Evolutionary conservation across 2,329 filamentous ascomycete species (phyloP), one percentile per base, ranked within the genome.

Genomic region (Fusarium brachygibbosum): DNA sequence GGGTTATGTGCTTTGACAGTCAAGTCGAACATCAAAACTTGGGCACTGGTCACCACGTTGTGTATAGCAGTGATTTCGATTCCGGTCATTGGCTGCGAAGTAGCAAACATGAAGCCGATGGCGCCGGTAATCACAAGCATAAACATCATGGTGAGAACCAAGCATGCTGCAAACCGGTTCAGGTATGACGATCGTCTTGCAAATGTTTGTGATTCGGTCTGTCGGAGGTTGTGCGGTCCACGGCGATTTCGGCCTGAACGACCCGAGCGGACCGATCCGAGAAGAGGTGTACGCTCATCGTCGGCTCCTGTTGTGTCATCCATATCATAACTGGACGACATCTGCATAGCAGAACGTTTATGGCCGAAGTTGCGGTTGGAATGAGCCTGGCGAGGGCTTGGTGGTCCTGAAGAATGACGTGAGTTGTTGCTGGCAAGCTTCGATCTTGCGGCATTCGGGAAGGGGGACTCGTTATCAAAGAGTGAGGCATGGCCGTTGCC

Each of bases 21-120:
- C 49, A 99, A 82, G 78, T 99, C 95, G 74, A 98, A 87, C 88
- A 99, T 97, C 41, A 99, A 86, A 77, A 98, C 94, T 78, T 97
- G 93, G 78, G 97, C 93, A 73, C 93, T 97, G 4, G 94, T 94
- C 49, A 98, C 87, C 25, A 99, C 93, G 71, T 97, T 97, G 73
- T 91, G 89, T 70, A 99, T 93, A 68, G 91, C 90, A 57, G 91
- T 84, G 44, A 98, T 88, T 68, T 91, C 85, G 61, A 98, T 92
- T 68, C 92, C 89, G 28, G 88, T 87, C 48, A 99, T 86, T 9
- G 94, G 93, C 76, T 97, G 94, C 31, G 94, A 97, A 21, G 94
- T 95, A 45, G 94, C 93, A 79, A 98, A 91, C 80, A 98, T 90
- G 78, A 98, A 96, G 23, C 91, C 93, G 37, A 96, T 90, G 12